phyloP scores from a whole-genome alignment of 176 grass and related monocot species.

The Oryza australiensis region DNA sequence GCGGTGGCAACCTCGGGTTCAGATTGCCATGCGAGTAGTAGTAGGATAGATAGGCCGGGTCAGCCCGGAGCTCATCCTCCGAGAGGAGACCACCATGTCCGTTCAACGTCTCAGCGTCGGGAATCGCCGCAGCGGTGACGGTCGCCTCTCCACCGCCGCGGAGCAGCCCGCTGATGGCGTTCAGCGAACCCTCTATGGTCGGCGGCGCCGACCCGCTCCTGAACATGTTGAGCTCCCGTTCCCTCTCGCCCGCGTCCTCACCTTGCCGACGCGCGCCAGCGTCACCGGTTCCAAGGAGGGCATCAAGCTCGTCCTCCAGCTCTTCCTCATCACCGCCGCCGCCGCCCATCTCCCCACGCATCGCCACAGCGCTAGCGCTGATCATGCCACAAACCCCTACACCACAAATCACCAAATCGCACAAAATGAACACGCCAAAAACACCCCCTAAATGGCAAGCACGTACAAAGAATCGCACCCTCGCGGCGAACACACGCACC shows the following conservation, averaged over 20 bases:
- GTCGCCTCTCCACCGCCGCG: conserved; percentile 23
- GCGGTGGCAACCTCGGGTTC: conserved; percentile 84
- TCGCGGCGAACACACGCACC: conserved; percentile 27
- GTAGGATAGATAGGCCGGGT: conserved; percentile 82
- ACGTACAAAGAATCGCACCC: not conserved
- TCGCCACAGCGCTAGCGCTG: conserved; percentile 52
- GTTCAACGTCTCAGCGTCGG: conserved; percentile 43
- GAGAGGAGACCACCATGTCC: conserved; percentile 47
- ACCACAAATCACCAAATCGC: conserved; percentile 28
- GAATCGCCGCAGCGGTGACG: conserved; percentile 32
- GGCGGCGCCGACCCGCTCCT: conserved; percentile 92
- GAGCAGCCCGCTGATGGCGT: conserved; percentile 59
- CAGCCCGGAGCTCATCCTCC: conserved; percentile 71
- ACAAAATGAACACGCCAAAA: conserved; percentile 16
- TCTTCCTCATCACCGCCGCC: conserved; percentile 48
- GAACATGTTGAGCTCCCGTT: conserved; percentile 71
- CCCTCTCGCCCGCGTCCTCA: conserved; percentile 48
- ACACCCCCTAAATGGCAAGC: conserved; percentile 14
- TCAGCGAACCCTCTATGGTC: conserved; percentile 83
- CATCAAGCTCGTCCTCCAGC: conserved; percentile 62
- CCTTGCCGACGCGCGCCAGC: conserved; percentile 53
- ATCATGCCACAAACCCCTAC: conserved; percentile 48
- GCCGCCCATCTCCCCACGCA: conserved; percentile 50
- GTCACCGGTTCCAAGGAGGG: conserved; percentile 44
- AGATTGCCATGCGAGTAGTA: conserved; percentile 95